phyloP scores from a whole-genome alignment of 2,329 filamentous ascomycete genomes.

The Penicillium sp. region DNA sequence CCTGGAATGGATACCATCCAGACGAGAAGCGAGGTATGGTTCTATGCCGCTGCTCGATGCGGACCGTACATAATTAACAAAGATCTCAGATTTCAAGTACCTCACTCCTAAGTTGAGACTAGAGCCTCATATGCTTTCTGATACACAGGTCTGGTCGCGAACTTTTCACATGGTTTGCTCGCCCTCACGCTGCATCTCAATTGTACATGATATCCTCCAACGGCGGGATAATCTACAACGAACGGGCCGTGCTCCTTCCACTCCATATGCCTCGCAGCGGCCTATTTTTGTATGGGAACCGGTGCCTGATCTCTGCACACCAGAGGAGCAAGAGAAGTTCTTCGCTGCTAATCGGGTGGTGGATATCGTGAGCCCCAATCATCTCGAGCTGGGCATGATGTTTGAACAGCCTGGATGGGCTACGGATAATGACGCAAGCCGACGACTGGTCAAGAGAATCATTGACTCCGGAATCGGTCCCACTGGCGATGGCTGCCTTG shows the following conservation, averaged over 20 bases:
- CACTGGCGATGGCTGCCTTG: slow-evolving; percentile 42
- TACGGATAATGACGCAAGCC: slow-evolving; percentile 30
- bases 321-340: slow-evolving; percentile 62
- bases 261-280: slow-evolving; percentile 48
- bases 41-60: background rate
- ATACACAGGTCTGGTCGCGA: slow-evolving; percentile 68
- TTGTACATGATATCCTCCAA: slow-evolving; percentile 71
- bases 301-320: slow-evolving; percentile 82
- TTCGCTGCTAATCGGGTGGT: slow-evolving; percentile 58
- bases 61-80: slow-evolving; percentile 9
- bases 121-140: slow-evolving; percentile 71
- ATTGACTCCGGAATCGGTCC: slow-evolving; percentile 43
- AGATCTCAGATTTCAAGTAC: slow-evolving; percentile 75
- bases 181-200: slow-evolving; percentile 73
- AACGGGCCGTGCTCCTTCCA: slow-evolving; percentile 31
- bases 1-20: slow-evolving; percentile 87
- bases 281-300: slow-evolving; percentile 94
- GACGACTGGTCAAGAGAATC: slow-evolving; percentile 40
- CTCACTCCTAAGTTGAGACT: slow-evolving; percentile 83
- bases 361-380: slow-evolving; percentile 76
- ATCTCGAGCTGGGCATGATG: slow-evolving; percentile 83
- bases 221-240: slow-evolving; percentile 47
- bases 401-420: slow-evolving; percentile 63
- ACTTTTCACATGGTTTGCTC: slow-evolving; percentile 90
- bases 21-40: slow-evolving; percentile 63